Evolutionary conservation across 306 rosid genomes (phyloP), one percentile per base, ranked within the genome.

Genomic region (Sphenostylis stenocarpa): DNA sequence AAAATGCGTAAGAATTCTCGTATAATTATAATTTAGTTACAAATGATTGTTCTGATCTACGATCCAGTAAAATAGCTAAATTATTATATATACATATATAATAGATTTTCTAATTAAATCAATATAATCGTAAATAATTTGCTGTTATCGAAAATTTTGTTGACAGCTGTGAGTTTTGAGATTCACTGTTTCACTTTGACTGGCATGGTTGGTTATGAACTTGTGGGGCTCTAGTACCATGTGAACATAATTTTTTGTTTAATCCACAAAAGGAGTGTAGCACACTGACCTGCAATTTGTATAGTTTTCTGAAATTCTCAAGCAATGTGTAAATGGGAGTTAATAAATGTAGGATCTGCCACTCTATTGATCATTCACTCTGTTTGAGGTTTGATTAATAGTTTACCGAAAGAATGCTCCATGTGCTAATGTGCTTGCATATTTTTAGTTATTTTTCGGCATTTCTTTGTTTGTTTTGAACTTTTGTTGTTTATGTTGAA

Each of bases 401-500:
- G 36, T 13, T 7, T n/a, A 3, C 38, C 36, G 17, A 77, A 39
- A 23, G 5, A 65, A 21, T 64, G 43, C 15, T 67, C 38, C 61
- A 16, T 58, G 12, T 20, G 60, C 4, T 21, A 20, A 12, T 41
- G 60, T 60, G 55, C 69, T 78, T 13, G 15, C 39, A 53, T 39
- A 20, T 53, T n/a, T 66, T 65, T 16, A 1, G 74, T 48, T 8
- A 0, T 23, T 34, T 49, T 8, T 10, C 41, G 6, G 6, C 26
- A 6, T 61, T 41, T 20, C 53, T 62, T 11, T 49, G 81, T 80
- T 56, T 16, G 21, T 11, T 29, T 73, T 51, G 48, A n/a, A 19
- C 26, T 70, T 66, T 9, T 69, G 29, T 75, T 39, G 12, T 17
- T 17, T 9, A 26, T 53, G 43, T 78, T 82, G 67, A 67, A 92